A percentile compares a stretch with the other conserved stretches of the same genome.
phyloP scores from a whole-genome alignment of 1,284 basidiomycete species.

The Apiotrichum siamense region DNA sequence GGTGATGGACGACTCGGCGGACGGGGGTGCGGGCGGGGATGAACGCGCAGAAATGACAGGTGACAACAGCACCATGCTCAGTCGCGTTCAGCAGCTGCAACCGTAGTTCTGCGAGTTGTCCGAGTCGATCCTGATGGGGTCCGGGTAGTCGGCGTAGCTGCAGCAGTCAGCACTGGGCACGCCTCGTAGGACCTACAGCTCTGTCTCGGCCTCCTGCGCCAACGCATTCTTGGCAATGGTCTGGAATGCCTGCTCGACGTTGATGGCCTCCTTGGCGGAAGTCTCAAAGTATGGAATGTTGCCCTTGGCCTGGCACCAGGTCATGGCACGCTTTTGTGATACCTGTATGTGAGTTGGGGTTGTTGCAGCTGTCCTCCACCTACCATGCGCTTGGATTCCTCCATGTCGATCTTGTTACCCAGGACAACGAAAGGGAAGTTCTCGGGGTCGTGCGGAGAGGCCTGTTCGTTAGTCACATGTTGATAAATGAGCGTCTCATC shows the following conservation, averaged over 20 bases:
- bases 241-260: conserved; percentile 99
- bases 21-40: too few relatives aligned
- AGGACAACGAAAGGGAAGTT: conserved; percentile 98
- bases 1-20: too few relatives aligned
- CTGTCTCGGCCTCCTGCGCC: conserved; percentile 93
- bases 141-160: conserved; percentile 97
- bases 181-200: conserved; percentile 60
- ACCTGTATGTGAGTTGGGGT: conserved; percentile 55
- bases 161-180: not conserved
- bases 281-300: conserved; percentile 99
- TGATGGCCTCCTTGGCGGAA: conserved; percentile 99
- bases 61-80: too few relatives aligned
- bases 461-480: conserved; percentile 50
- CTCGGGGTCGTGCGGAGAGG: conserved; percentile 96
- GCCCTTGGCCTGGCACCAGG: conserved; percentile 99
- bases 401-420: conserved; percentile 99
- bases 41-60: too few relatives aligned
- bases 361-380: conserved; percentile 24
- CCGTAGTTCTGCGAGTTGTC: conserved; percentile 87
- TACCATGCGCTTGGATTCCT: conserved; percentile 97
- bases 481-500: too few relatives aligned
- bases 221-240: conserved; percentile 98
- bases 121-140: conserved; percentile 94
- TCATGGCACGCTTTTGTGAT: conserved; percentile 99
- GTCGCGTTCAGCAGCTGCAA: conserved; percentile 94